Conservation (phyloP, 2,329 filamentous ascomycete genomes). For the Talaromyces sp. region DNA sequence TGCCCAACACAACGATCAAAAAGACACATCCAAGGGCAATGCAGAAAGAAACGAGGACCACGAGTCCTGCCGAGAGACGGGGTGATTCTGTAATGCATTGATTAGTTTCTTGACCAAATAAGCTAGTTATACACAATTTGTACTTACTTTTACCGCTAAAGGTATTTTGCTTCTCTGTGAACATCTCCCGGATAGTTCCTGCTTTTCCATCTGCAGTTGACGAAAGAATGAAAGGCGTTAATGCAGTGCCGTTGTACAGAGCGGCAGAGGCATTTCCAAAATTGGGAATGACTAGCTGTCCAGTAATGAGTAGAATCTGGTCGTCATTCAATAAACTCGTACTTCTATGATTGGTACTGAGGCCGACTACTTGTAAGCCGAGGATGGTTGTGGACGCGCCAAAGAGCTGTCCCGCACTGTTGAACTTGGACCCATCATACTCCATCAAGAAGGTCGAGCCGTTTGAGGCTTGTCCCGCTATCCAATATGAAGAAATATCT, state of each 20-base stretch:
- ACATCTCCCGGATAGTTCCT: slow-evolving; percentile 76
- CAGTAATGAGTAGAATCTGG: slow-evolving; percentile 78
- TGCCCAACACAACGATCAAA: slow-evolving; percentile 45
- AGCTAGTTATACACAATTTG: background rate
- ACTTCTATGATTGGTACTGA: slow-evolving; percentile 64
- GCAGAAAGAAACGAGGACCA: slow-evolving; percentile 47
- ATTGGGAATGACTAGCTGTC: slow-evolving; percentile 68
- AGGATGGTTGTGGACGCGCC: slow-evolving; percentile 65
- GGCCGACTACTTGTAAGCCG: slow-evolving; percentile 74
- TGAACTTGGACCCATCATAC: slow-evolving; percentile 71
- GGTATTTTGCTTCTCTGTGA: slow-evolving; percentile 76
- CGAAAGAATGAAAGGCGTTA: slow-evolving; percentile 77
- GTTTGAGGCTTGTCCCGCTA: slow-evolving; percentile 66
- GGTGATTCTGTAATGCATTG: slow-evolving; percentile 28
- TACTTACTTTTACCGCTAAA: slow-evolving; percentile 63
- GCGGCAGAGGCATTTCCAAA: slow-evolving; percentile 83
- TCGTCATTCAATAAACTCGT: slow-evolving; percentile 62
- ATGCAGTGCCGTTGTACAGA: slow-evolving; percentile 77
- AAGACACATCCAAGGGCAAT: slow-evolving; percentile 47
- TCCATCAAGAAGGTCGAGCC: slow-evolving; percentile 76
- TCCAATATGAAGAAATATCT: slow-evolving; percentile 74
- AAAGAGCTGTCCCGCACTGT: slow-evolving; percentile 61
- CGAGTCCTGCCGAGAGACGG: slow-evolving; percentile 43
- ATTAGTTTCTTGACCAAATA: slow-evolving; percentile 14
- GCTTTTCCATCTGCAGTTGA: slow-evolving; percentile 61